phyloP scores from a whole-genome alignment of 225 moss, liverwort and hornwort species.

The Bryum argenteum region DNA sequence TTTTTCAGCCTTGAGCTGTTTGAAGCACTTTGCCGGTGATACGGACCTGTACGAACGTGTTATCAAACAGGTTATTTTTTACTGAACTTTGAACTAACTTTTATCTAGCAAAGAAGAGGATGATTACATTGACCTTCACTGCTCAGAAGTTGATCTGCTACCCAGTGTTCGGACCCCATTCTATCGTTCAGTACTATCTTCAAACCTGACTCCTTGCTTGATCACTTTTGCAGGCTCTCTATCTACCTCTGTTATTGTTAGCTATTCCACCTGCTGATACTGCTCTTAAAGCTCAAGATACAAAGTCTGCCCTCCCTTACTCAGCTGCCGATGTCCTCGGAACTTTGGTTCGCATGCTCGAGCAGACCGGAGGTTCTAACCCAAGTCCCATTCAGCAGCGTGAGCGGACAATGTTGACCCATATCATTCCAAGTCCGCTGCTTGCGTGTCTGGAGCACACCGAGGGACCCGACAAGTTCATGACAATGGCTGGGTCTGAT shows the following conservation, averaged over 20 bases:
- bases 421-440: conserved; percentile 77
- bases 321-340: conserved; percentile 93
- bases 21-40: conserved; percentile 94
- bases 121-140: not conserved
- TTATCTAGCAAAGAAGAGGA: not conserved
- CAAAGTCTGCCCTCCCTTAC: conserved; percentile 92
- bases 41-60: conserved; percentile 81
- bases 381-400: conserved; percentile 61
- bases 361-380: conserved; percentile 55
- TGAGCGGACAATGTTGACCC: conserved; percentile 65
- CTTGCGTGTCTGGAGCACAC: conserved; percentile 77
- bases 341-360: conserved; percentile 77
- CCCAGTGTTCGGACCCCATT: not conserved
- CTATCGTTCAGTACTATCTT: conserved; percentile 1
- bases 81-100: not conserved
- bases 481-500: conserved; percentile 84
- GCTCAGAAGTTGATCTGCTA: conserved; percentile 11
- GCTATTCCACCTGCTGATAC: conserved; percentile 87
- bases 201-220: conserved; percentile 13
- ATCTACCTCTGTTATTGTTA: conserved; percentile 84
- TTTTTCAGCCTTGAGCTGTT: conserved; percentile 89
- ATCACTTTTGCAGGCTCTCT: conserved; percentile 65
- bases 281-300: conserved; percentile 69
- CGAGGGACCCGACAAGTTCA: conserved; percentile 92
- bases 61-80: conserved; percentile 75